Percentiles rank a stretch among this genome's conserved stretches.
Conservation (phyloP, 305 asterid genomes). For the Fraxinus dipetala region DNA sequence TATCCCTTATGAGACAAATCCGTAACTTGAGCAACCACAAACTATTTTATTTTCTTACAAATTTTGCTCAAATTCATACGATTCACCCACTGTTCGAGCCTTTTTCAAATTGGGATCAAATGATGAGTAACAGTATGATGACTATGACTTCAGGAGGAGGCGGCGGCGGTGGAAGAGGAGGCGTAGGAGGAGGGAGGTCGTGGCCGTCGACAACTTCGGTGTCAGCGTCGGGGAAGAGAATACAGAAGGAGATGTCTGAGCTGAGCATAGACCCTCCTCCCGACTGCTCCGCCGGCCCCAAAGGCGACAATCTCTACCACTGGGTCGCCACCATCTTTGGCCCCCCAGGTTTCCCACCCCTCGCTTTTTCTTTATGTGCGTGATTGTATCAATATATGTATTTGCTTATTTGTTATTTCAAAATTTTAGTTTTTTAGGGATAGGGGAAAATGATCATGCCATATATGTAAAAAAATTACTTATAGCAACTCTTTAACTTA, state of each 20-base stretch:
- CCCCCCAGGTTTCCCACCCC: slow-evolving; percentile 53
- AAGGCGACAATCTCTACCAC: slow-evolving; percentile 91
- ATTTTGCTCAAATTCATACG: background rate
- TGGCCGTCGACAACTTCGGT: slow-evolving; percentile 92
- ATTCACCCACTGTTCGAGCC: background rate
- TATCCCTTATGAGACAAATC: background rate
- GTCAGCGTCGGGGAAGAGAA: slow-evolving; percentile 81
- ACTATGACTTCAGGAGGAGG: slow-evolving; percentile 35
- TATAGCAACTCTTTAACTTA: background rate
- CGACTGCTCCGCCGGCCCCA: slow-evolving; percentile 84
- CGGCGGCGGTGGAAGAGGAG: slow-evolving; percentile 27
- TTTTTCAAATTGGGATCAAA: background rate
- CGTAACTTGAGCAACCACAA: background rate
- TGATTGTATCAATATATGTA: background rate
- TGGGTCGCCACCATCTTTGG: slow-evolving; percentile 96
- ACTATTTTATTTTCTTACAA: background rate
- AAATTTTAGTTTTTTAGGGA: background rate
- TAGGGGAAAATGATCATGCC: background rate
- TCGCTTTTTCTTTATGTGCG: background rate
- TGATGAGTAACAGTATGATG: slow-evolving; percentile 32
- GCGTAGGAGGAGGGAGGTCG: slow-evolving; percentile 58
- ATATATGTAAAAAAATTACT: background rate
- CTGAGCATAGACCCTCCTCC: slow-evolving; percentile 70
- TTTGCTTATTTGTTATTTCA: background rate
- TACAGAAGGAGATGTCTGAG: slow-evolving; percentile 89